Percentiles rank a stretch among this genome's conserved stretches.
phyloP scores from a whole-genome alignment of 805 yeast species.

The Schizosaccharomyces pombe region DNA sequence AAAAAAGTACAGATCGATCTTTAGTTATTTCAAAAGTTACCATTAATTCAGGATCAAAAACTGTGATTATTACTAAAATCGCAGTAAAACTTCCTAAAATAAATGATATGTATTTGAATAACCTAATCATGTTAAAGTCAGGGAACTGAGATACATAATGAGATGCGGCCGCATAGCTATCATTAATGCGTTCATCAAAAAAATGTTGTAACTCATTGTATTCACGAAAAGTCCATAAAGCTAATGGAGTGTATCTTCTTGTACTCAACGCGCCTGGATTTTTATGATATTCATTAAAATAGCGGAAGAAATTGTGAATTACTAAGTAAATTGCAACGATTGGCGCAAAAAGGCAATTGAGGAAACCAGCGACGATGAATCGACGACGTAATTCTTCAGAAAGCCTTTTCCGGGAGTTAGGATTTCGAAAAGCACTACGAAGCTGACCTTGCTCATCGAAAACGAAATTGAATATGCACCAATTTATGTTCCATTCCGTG shows the following conservation, averaged over 20 bases:
- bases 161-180: conserved; percentile 59
- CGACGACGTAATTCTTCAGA: conserved; percentile 40
- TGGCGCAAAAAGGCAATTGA: conserved; percentile 67
- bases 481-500: conserved; percentile 77
- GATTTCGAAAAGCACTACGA: conserved; percentile 45
- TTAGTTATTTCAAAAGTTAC: conserved; percentile 69
- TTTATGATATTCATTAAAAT: conserved; percentile 76
- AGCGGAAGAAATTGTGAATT: conserved; percentile 62
- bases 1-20: conserved; percentile 63
- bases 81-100: conserved; percentile 77
- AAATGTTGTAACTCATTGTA: conserved; percentile 81
- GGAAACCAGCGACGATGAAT: conserved; percentile 66
- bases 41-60: conserved; percentile 75
- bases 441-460: conserved; percentile 70
- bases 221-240: conserved; percentile 87
- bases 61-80: conserved; percentile 49
- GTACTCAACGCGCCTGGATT: conserved; percentile 66
- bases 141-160: conserved; percentile 82
- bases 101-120: conserved; percentile 24
- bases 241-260: conserved; percentile 78
- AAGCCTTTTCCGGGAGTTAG: conserved; percentile 39
- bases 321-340: conserved; percentile 65
- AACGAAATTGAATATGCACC: conserved; percentile 67
- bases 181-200: conserved; percentile 51
- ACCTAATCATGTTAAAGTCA: conserved; percentile 36